Conservation (phyloP, 164 flowering plant species). For the Buxus sempervirens region DNA sequence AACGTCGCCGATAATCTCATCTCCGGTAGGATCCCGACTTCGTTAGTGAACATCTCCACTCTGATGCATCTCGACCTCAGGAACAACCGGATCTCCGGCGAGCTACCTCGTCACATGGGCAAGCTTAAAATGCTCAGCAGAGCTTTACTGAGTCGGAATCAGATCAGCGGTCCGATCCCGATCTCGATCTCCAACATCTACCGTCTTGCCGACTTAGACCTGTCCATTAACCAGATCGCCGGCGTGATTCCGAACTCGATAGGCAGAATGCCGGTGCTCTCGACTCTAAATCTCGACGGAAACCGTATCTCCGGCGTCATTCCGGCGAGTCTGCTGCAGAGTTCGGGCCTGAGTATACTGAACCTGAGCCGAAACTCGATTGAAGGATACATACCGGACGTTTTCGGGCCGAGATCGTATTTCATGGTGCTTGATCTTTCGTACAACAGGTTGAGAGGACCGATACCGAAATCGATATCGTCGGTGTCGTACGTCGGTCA, state of each 20-base stretch:
- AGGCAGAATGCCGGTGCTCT: constrained; percentile 66
- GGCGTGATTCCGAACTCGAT: constrained; percentile 56
- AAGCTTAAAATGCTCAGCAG: constrained; percentile 69
- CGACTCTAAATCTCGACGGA: constrained; percentile 64
- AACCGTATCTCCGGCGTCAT: constrained; percentile 57
- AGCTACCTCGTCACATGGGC: constrained; percentile 49
- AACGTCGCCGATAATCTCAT: constrained; percentile 79
- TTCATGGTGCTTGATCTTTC: constrained; percentile 70
- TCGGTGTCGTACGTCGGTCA: constrained; percentile 70
- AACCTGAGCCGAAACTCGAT: constrained; percentile 68
- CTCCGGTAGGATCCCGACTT: constrained; percentile 63
- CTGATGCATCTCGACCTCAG: constrained; percentile 80
- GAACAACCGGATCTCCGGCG: constrained; percentile 56
- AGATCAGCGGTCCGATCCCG: constrained; percentile 56
- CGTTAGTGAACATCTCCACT: constrained; percentile 36
- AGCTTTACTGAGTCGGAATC: constrained; percentile 60
- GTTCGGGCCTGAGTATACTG: constrained; percentile 47
- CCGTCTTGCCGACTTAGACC: constrained; percentile 77
- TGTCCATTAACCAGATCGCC: constrained; percentile 51
- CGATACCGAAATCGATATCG: constrained; percentile 58
- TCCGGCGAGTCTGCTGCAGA: constrained; percentile 45
- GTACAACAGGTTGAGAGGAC: constrained; percentile 50
- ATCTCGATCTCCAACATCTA: constrained; percentile 47
- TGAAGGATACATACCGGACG: constrained; percentile 67
- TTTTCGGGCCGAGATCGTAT: constrained; percentile 64